phyloP scores from a whole-genome alignment of 75 land plant species.

The Adiantum capillusveneris region DNA sequence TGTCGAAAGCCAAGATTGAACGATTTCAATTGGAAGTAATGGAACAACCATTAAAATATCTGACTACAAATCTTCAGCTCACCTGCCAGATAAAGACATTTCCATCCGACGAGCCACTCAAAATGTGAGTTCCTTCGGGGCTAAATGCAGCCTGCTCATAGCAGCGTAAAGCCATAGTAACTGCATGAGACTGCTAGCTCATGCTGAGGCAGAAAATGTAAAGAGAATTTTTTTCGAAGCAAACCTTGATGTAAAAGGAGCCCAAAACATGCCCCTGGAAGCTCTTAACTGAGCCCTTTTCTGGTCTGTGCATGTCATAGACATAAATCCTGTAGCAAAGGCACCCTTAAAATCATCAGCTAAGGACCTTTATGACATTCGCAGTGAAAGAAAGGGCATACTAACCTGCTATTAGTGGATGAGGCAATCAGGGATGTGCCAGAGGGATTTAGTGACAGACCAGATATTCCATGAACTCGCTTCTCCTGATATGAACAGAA shows the following conservation, averaged over 20 bases:
- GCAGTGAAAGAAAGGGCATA: neutral
- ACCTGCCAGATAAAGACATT: slow-evolving; percentile 91
- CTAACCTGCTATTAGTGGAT: slow-evolving; percentile 75
- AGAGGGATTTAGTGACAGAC: slow-evolving; percentile 69
- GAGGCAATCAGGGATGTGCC: slow-evolving; percentile 72
- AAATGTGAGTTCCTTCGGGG: slow-evolving; percentile 72
- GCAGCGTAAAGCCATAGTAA: no score
- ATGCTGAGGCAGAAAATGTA: no score
- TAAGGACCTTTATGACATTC: no score
- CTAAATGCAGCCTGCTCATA: slow-evolving; percentile 71
- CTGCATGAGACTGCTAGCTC: no score
- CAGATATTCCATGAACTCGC: slow-evolving; percentile 66
- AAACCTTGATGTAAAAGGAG: slow-evolving; percentile 90
- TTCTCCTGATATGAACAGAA: slow-evolving; percentile 33
- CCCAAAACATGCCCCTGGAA: slow-evolving; percentile 67
- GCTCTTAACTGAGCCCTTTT: slow-evolving; percentile 54
- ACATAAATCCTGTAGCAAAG: slow-evolving; percentile 76
- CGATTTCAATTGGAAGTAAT: no score
- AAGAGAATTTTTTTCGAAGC: no score
- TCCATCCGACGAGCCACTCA: slow-evolving; percentile 83
- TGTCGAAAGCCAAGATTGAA: no score
- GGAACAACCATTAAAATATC: no score
- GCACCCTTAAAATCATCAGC: no score
- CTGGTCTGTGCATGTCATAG: slow-evolving; percentile 59
- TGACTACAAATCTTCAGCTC: no score